Evolutionary conservation across 805 yeast genomes (phyloP).

Genomic region (Zygotorulaspora chibaensis): DNA sequence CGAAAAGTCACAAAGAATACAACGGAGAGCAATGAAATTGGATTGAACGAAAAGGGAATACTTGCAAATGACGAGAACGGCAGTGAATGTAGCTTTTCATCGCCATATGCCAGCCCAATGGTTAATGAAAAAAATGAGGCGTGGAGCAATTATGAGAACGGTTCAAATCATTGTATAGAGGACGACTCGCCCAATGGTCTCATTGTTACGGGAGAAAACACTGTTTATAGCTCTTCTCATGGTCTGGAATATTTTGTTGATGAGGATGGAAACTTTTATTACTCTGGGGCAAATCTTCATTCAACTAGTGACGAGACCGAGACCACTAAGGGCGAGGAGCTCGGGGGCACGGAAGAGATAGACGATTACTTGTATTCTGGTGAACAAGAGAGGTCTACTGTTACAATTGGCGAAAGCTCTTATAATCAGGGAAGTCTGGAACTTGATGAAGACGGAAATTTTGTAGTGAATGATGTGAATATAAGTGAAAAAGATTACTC

Average conservation of each 20-base stretch:
- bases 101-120: neutral
- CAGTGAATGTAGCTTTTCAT: neutral
- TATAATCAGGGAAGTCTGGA: constrained; percentile 16
- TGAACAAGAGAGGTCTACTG: constrained; percentile 11
- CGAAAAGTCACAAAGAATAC: neutral
- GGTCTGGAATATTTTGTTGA: constrained; percentile 25
- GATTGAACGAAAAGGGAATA: neutral
- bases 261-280: constrained; percentile 25
- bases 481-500: constrained; percentile 2
- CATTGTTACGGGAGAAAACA: constrained; percentile 16
- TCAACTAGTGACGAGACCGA: constrained; percentile 11
- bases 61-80: neutral
- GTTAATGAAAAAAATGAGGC: neutral
- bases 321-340: constrained; percentile 6
- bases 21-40: neutral
- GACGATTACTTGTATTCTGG: constrained; percentile 14
- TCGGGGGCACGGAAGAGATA: constrained; percentile 8
- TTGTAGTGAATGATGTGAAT: constrained; percentile 10
- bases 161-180: neutral
- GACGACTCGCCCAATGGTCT: constrained; percentile 12
- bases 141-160: neutral
- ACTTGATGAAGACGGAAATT: constrained; percentile 24
- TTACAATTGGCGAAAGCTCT: constrained; percentile 18
- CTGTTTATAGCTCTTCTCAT: constrained; percentile 20
- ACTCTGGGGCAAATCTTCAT: constrained; percentile 15